Base-by-base conservation (phyloP, 2,329 filamentous ascomycete species). In the Onygenales sp. region DNA sequence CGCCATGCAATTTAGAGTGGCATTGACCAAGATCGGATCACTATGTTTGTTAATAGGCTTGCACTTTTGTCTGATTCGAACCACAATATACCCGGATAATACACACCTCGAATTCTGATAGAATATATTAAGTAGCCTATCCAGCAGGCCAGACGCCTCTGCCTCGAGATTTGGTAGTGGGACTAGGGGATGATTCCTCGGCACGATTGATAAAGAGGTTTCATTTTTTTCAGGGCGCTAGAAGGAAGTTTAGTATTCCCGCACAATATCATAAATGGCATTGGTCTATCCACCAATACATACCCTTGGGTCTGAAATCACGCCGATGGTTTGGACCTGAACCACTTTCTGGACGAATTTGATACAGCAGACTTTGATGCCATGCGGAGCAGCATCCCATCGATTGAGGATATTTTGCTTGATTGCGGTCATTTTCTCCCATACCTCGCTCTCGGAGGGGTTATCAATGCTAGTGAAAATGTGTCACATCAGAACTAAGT, bases 261-360 rank as follows among this genome's bases (percentile, higher is more conserved):
- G 10, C 11, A 39, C 5, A 3, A 43, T 51, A 21, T 13, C 17
- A 42, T 32, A 32, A 27, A 27, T 27, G 21, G 21, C 5, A 5
- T 27, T 4, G n/a, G 7, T 53, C 32, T 51, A 14, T 17, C 44
- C 21, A 36, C 33, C 7, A 14, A 45, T 44, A 75, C 81, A 69
- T 80, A 95, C 89, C 75, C 89, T 84, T 61, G 87, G 86, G 66
- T 97, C 92, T 53, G 83, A 78, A 60, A 88, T 87, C 55, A 85
- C 74, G 46, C 89, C 89, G n/a, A 85, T 84, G 9, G 89, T 96
- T 71, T 98, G 92, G 14, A 90, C 88, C 60, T 96, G 81, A 44
- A 98, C 87, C 44, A 97, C 89, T 58, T 89, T 84, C 73, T 98
- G 92, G 39, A 89, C 86, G 69, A 98, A 98, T 71, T 98, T 98